Evolutionary conservation across 495 filamentous ascomycete genomes (phyloP).

Genomic region (Xylaria curta): DNA sequence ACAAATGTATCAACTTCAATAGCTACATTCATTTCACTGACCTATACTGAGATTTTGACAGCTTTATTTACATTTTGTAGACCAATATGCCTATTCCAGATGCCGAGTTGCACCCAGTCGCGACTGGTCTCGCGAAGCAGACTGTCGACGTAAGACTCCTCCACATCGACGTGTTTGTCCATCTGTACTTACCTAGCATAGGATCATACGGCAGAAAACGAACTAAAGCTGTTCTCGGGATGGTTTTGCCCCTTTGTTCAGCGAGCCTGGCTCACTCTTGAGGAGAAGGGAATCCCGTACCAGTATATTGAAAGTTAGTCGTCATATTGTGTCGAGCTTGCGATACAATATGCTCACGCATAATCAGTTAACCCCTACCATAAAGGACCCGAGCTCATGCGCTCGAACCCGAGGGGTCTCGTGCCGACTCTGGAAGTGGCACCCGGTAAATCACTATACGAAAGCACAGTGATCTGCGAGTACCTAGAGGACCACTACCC

Average conservation of each 20-base stretch:
- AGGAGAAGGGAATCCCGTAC: conserved; percentile 69
- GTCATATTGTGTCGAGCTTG: not conserved
- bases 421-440: conserved; percentile 63
- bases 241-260: conserved; percentile 68
- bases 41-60: not conserved
- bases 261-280: conserved; percentile 64
- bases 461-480: conserved; percentile 65
- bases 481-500: conserved; percentile 69
- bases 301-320: conserved; percentile 62
- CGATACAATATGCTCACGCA: not conserved
- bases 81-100: conserved; percentile 44
- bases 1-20: too few species aligned
- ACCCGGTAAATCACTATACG: conserved; percentile 60
- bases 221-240: conserved; percentile 67
- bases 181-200: not conserved
- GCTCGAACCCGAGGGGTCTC: conserved; percentile 65
- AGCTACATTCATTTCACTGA: not conserved
- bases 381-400: conserved; percentile 61
- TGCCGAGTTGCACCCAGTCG: conserved; percentile 58
- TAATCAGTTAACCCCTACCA: conserved; percentile 61
- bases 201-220: conserved; percentile 55
- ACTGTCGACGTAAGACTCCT: conserved; percentile 33
- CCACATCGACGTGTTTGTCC: not conserved
- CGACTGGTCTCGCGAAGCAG: conserved; percentile 57
- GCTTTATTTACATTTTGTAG: not conserved